Evolutionary conservation across 345 rosid species (phyloP), one percentile per base, ranked within the genome.

Genomic region (Gossypium anomalum): DNA sequence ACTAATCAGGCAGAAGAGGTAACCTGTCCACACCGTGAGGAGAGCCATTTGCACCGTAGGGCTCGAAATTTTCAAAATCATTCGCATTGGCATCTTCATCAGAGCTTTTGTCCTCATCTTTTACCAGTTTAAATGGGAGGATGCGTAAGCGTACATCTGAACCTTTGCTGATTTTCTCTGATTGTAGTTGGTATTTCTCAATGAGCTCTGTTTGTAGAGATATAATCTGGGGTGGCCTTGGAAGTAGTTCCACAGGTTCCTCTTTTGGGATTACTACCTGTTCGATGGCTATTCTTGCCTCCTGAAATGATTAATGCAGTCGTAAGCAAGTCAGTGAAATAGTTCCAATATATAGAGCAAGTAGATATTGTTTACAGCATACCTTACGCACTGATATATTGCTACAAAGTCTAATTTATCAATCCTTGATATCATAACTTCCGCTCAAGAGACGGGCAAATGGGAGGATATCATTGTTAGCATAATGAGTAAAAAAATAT

Each of bases 251-350:
- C 7, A 82, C 87, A 11, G 87, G 61, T 84, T 94, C 89, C 25
- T 83, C 90, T 71, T 86, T 82, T 5, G 91, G 93, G 62, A 94
- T 89, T 57, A 92, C 97, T 67, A 87, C 85, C 74, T 86, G 84
- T 82, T 92, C 93, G 52, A 92, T 88, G 3, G 97, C 94, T 69
- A 92, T 78, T 76, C 97, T 85, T 19, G 91, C 94, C 85, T 94
- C 97, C 98, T 92, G 88, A 58, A 75, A 62, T 70, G 29, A 7
- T 27, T 53, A 55, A 62, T 67, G 60, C 45, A 67, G 70, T 73
- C 27, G 25, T 71, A 61, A 15, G 48, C 17, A 14, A 10, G 16
- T 20, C 23, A 49, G 38, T 34, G 38, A 34, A 34, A 34, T 34
- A 34, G 38, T 34, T 34, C 38, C 38, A 6, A 34, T 34, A 34